A percentile compares a stretch with the other conserved stretches of the same genome.
Conservation (phyloP, 768 basidiomycete genomes). For the Suillus fuscotomentosus region DNA sequence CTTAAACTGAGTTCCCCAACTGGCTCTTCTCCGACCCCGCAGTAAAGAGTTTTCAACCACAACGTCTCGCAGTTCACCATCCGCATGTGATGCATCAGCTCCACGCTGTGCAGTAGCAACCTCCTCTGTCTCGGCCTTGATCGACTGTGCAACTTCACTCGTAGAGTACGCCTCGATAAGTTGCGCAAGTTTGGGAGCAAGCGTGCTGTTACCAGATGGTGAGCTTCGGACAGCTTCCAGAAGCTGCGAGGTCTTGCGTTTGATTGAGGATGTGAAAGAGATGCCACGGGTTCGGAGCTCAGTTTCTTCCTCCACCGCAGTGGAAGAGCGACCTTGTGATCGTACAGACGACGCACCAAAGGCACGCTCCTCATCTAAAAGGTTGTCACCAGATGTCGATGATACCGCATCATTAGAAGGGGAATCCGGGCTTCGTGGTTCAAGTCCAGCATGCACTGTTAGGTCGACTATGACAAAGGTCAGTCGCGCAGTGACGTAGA, state of each 20-base stretch:
- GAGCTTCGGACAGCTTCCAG: constrained; percentile 52
- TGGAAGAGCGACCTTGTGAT: constrained; percentile 34
- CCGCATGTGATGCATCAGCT: constrained; percentile 18
- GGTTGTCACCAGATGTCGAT: constrained; percentile 39
- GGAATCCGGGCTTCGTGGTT: constrained; percentile 26
- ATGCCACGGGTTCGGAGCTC: constrained; percentile 48
- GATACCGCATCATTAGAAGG: constrained; percentile 47
- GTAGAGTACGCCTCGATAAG: constrained; percentile 72
- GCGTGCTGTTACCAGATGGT: constrained; percentile 28
- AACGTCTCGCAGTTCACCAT: constrained; percentile 61
- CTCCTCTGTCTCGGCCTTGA: constrained; percentile 61
- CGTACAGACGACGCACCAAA: constrained; percentile 41
- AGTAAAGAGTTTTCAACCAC: constrained; percentile 65
- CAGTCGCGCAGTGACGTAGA: not conserved
- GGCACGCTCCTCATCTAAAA: constrained; percentile 72
- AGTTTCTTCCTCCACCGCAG: constrained; percentile 42
- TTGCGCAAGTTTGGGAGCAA: constrained; percentile 55
- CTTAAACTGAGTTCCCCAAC: constrained; percentile 86
- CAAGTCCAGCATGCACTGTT: constrained; percentile 58
- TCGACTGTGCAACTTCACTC: constrained; percentile 62
- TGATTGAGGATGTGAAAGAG: constrained; percentile 54
- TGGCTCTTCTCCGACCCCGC: constrained; percentile 76
- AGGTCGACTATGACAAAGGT: constrained; percentile 54
- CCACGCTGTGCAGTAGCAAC: constrained; percentile 26
- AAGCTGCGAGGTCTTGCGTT: constrained; percentile 71